phyloP scores from a whole-genome alignment of 176 grass and related monocot species.

The Cenchrus americanus region DNA sequence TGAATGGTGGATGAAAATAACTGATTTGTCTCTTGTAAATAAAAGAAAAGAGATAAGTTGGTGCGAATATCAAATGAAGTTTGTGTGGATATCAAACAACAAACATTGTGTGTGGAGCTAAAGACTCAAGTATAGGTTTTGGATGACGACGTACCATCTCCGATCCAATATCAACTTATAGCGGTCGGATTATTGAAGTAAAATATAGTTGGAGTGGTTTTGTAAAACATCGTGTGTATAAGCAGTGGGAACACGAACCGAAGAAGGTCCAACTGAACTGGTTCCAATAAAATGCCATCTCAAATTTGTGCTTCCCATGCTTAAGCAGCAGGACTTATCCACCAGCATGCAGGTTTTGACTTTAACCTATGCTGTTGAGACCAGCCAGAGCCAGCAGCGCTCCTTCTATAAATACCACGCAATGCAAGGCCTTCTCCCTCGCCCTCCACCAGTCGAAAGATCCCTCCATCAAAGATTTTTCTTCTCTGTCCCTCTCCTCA shows the following conservation, averaged over 20 bases:
- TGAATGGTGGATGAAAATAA: neutral
- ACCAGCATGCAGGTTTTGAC: neutral
- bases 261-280: neutral
- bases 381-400: conserved; percentile 25
- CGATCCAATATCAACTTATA: no score
- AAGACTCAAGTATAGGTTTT: neutral
- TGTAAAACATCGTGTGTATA: neutral
- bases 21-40: neutral
- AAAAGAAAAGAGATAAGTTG: neutral
- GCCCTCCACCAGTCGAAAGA: conserved; percentile 45
- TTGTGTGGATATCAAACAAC: neutral
- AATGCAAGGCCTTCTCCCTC: conserved; percentile 20
- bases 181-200: neutral
- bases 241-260: neutral
- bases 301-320: neutral
- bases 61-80: neutral
- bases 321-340: neutral
- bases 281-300: neutral
- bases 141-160: no score
- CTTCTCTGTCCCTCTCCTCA: conserved; percentile 20
- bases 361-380: neutral
- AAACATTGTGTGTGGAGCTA: neutral
- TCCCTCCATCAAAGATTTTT: conserved; percentile 47
- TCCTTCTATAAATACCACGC: conserved; percentile 65
- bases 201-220: neutral